Evolutionary conservation across 306 rosid species (phyloP), one percentile per base, ranked within the genome.

Genomic region (Quercus variabilis): DNA sequence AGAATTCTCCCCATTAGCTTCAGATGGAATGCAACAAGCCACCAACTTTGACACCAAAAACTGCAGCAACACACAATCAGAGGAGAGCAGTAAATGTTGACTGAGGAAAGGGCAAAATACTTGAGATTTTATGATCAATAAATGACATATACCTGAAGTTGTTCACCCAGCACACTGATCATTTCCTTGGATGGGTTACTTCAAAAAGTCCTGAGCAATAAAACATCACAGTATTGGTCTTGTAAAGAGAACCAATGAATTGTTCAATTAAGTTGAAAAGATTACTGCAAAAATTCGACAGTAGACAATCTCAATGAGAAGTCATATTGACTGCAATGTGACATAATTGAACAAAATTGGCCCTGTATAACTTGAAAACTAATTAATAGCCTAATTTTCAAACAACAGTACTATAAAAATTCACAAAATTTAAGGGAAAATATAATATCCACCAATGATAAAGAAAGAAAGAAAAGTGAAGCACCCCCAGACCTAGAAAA

Each of bases 11-110:
- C 86, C 88, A 76, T 87, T 74, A 79, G 79, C 80, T 80, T 89
- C 78, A 65, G 85, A 83, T 63, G 92, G 89, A 89, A 82, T 81
- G 81, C 93, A 94, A 85, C 93, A 88, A 2, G 84, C 88, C 83
- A 92, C 94, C 89, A 94, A 84, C 89, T 92, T 92, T 30, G 98
- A 92, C 74, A 91, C 96, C 80, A 94, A 81, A 84, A 89, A 92
- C 97, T 94, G 88, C 76, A 78, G 31, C 31, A 28, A 65, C 55
- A 78, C 26, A 56, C 38, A 84, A 79, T 74, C 59, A 67, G 79
- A 81, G 68, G 12, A 54, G 33, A 64, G 83, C 25, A 14, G 21
- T 54, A 56, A 43, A 74, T 31, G 54, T 69, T 68, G 14, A 26
- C 28, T 71, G 56, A 67, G 31, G 74, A 78, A 57, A 41, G 58